These are phyloP conservation scores for Martensiomyces pterosporus DNA, from an alignment of 192 early-diverging fungal species.

Conservation along the genomic window DNA sequence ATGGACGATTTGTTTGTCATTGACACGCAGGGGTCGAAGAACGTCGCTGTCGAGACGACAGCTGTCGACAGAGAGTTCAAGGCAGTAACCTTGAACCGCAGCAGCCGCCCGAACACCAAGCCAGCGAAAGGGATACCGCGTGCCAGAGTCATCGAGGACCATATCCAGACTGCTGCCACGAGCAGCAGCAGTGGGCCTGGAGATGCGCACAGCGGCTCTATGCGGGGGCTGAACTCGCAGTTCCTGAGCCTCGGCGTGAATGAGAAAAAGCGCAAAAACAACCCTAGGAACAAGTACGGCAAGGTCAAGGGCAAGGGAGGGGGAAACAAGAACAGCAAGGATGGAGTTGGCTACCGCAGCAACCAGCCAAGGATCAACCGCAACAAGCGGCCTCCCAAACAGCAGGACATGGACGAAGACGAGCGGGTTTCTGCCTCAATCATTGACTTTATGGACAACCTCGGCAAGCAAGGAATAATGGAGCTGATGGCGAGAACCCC, in stretches of 20 bases:
- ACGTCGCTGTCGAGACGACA: conserved; percentile 4
- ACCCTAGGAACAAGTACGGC: neutral
- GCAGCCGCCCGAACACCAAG: conserved; percentile 3
- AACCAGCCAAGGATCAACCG: conserved; percentile 1
- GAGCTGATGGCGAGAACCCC: conserved; percentile 4
- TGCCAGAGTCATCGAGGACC: conserved; percentile 1
- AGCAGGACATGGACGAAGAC: too few species aligned
- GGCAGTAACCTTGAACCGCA: neutral
- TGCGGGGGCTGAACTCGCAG: conserved; percentile 18
- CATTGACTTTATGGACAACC: conserved; percentile 32
- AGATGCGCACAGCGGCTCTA: too few species aligned
- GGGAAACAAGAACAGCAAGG: conserved; percentile 3
- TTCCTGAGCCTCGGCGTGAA: conserved; percentile 23
- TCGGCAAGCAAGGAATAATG: conserved; percentile 17
- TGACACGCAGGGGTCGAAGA: conserved; percentile 24
- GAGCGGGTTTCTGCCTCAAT: conserved; percentile 10
- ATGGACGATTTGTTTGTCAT: conserved; percentile 48
- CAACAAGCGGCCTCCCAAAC: conserved; percentile 1
- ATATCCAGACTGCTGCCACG: neutral
- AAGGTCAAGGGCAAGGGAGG: neutral
- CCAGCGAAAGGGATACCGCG: neutral
- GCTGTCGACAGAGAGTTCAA: conserved; percentile 9
- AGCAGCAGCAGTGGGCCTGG: conserved; percentile 2
- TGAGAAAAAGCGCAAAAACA: neutral
- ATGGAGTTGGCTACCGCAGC: too few species aligned